A percentile compares a stretch with the other conserved stretches of the same genome.
phyloP scores from a whole-genome alignment of 116 monocot species.

The Iris pallida region DNA sequence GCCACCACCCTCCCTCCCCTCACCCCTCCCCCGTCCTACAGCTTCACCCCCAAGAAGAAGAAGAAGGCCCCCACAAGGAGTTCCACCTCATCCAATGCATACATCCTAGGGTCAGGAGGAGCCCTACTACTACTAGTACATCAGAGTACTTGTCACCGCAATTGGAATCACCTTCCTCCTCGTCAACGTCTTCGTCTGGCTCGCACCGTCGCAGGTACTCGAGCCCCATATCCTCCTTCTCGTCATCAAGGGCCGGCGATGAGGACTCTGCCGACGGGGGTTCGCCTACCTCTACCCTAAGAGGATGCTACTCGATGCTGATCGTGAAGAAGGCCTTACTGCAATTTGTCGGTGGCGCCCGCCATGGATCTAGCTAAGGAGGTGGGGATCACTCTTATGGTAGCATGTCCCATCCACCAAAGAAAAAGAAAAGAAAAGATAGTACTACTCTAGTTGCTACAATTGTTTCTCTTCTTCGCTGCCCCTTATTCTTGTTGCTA shows the following conservation, averaged over 20 bases:
- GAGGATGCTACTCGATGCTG: background rate
- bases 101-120: conserved; percentile 14
- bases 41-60: conserved; percentile 2
- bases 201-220: conserved; percentile 9
- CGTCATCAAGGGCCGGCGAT: conserved; percentile 8
- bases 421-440: background rate
- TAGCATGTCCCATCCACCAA: background rate
- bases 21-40: conserved; percentile 70
- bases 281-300: conserved; percentile 30
- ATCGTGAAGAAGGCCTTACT: background rate
- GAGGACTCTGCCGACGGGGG: conserved; percentile 27
- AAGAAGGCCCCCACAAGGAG: background rate
- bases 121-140: background rate
- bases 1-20: conserved; percentile 36
- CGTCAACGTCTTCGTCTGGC: conserved; percentile 12
- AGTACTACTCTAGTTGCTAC: no score
- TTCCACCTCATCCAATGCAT: conserved; percentile 12
- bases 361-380: background rate
- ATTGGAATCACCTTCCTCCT: conserved; percentile 18
- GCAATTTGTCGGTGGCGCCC: background rate
- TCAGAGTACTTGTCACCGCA: background rate
- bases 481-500: no score
- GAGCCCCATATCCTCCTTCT: conserved; percentile 32
- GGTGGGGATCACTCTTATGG: no score
- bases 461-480: no score